phyloP scores from a whole-genome alignment of 495 filamentous ascomycete species.

The Hypoxylon fragiforme region DNA sequence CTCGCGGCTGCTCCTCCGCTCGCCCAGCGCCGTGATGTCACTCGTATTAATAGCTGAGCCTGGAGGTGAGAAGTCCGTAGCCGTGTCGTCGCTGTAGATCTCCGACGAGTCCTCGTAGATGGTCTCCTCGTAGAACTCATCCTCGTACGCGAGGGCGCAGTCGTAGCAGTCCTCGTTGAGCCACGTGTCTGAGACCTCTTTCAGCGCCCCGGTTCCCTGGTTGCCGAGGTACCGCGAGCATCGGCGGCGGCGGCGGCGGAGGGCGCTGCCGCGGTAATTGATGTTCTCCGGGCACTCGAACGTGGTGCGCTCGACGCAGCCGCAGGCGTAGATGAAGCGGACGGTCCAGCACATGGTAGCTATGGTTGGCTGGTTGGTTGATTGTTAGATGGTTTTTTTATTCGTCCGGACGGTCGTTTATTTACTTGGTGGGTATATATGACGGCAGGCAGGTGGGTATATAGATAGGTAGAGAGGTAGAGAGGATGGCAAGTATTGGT shows the following conservation, averaged over 20 bases:
- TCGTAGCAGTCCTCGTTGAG: slow-evolving; percentile 30
- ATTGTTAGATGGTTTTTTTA: background rate
- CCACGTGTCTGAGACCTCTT: background rate
- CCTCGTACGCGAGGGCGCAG: slow-evolving; percentile 9
- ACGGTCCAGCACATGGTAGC: slow-evolving; percentile 28
- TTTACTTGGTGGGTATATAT: background rate
- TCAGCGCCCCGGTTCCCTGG: too few relatives aligned
- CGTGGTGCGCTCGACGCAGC: slow-evolving; percentile 19
- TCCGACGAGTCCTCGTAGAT: too few relatives aligned
- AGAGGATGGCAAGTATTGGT: background rate
- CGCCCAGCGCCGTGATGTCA: too few relatives aligned
- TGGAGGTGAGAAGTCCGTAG: too few relatives aligned
- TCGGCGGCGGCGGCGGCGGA: background rate
- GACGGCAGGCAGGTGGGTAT: background rate
- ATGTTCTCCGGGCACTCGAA: slow-evolving; percentile 22
- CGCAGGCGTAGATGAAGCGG: slow-evolving; percentile 29
- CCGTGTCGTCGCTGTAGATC: too few relatives aligned
- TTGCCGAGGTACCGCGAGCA: too few relatives aligned
- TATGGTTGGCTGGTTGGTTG: background rate
- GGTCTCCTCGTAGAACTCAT: too few relatives aligned
- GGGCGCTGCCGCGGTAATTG: background rate
- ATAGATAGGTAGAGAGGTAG: background rate
- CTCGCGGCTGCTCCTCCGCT: too few relatives aligned
- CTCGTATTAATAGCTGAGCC: too few relatives aligned
- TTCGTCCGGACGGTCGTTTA: background rate